A percentile compares a stretch with the other conserved stretches of the same genome.
Evolutionary conservation across 2,329 filamentous ascomycete genomes (phyloP).

Genomic region (Colletotrichum sidae): DNA sequence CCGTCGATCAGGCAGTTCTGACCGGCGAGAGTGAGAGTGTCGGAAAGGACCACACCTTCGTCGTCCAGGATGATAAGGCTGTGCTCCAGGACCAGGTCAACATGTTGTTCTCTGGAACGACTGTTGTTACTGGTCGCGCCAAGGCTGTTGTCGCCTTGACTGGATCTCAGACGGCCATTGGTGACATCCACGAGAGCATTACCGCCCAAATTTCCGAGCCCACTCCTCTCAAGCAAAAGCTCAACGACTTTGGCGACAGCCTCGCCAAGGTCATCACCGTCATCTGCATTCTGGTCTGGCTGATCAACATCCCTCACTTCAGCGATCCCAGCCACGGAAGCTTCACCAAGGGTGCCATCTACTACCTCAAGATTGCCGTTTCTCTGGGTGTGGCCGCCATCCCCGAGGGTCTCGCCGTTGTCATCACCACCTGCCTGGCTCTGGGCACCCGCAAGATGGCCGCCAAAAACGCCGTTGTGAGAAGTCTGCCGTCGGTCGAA

Average conservation of each 20-base stretch:
- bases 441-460: slow-evolving; percentile 99
- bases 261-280: slow-evolving; percentile 98
- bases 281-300: slow-evolving; percentile 96
- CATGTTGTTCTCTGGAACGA: slow-evolving; percentile 98
- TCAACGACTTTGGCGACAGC: slow-evolving; percentile 97
- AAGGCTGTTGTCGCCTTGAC: slow-evolving; percentile 92
- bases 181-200: slow-evolving; percentile 99
- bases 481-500: slow-evolving; percentile 95
- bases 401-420: slow-evolving; percentile 95
- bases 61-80: slow-evolving; percentile 81
- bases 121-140: slow-evolving; percentile 93
- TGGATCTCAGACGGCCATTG: slow-evolving; percentile 91
- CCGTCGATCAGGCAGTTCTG: slow-evolving; percentile 95
- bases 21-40: slow-evolving; percentile 99
- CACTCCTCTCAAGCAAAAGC: slow-evolving; percentile 96
- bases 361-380: slow-evolving; percentile 99
- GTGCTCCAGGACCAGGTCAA: slow-evolving; percentile 98
- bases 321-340: slow-evolving; percentile 92
- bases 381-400: slow-evolving; percentile 98
- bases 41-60: slow-evolving; percentile 77
- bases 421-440: slow-evolving; percentile 98
- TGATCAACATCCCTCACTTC: slow-evolving; percentile 99
- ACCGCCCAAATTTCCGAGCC: slow-evolving; percentile 97
- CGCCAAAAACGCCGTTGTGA: slow-evolving; percentile 95
- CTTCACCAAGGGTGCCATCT: slow-evolving; percentile 97